Base-by-base conservation (phyloP, 2,329 filamentous ascomycete genomes). In the Pseudopyrenochaeta lycopersici region DNA sequence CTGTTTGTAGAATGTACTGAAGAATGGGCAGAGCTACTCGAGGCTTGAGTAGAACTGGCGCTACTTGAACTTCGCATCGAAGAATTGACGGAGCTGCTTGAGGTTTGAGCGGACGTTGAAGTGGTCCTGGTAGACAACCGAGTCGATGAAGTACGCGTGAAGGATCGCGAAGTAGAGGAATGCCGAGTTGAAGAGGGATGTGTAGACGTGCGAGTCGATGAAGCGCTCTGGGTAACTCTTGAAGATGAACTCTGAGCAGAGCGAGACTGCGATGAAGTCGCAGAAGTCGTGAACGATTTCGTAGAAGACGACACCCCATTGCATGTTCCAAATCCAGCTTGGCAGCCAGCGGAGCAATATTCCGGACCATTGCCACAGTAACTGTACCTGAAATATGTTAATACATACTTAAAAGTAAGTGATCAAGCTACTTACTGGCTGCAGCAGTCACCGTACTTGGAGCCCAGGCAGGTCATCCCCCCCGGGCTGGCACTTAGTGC, bases 361-460 rank as follows among this genome's bases (percentile, higher is more conserved):
- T 17, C 52, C 10, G 46, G 15, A 0, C 54, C 49, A 11, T 5
- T n/a, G 15, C 32, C 32, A 14, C 32, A 35, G 11, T 5, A 35
- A 14, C 32, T 11, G 15, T 35, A 35, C 11, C 32, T 35, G 32
- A 5, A n/a, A 14, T 5, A 5, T 5, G 15, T 35, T 35, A 35
- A 17, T 14, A 5, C 12, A 14, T 35, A 11, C 23, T 27, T 35
- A 35, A 14, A 35, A 5, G 15, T 35, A 5, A 32, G 4, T 35
- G 15, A 11, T 5, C 4, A 11, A 14, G 15, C 15, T 5, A 5
- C 50, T 42, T 15, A 57, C 17, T 46, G 32, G 12, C 43, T 46
- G 41, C 60, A 63, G 38, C 60, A 63, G 47, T 61, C 52, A 27
- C 60, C 60, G 49, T 45, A 63, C 9, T 40, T 31, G 21, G 46